Conservation (phyloP, 208 protist genomes). For the Leishmania mexicana region DNA sequence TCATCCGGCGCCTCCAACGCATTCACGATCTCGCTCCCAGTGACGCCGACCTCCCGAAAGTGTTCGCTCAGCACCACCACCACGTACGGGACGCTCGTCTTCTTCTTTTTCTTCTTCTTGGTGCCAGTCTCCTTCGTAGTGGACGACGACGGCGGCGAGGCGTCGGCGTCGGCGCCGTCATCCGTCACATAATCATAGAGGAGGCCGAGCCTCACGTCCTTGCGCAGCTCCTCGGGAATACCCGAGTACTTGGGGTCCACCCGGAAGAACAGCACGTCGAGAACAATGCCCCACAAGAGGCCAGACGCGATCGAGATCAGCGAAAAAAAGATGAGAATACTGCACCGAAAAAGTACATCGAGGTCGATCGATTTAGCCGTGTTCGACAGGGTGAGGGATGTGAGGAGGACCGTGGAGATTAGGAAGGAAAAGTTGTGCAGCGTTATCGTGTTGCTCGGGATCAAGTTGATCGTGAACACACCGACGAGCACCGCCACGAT, state of each 20-base stretch:
- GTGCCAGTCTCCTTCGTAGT: neutral
- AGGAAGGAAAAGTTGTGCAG: constrained; percentile 74
- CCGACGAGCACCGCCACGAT: constrained; percentile 77
- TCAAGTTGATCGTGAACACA: constrained; percentile 48
- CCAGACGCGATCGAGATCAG: constrained; percentile 36
- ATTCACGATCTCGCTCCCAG: constrained; percentile 58
- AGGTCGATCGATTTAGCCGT: constrained; percentile 37
- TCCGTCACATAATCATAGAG: constrained; percentile 35
- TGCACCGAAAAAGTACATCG: constrained; percentile 45
- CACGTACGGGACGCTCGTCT: constrained; percentile 51
- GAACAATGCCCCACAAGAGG: constrained; percentile 27
- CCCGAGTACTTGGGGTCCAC: constrained; percentile 34
- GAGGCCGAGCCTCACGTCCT: constrained; percentile 51
- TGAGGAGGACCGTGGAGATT: constrained; percentile 63
- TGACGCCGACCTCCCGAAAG: constrained; percentile 45
- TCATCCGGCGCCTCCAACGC: constrained; percentile 46
- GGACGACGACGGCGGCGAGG: neutral
- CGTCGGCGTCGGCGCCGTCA: neutral
- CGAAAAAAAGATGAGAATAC: constrained; percentile 57
- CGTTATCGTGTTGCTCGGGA: constrained; percentile 53
- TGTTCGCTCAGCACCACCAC: constrained; percentile 63
- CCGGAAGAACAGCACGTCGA: constrained; percentile 22
- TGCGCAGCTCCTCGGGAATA: constrained; percentile 52
- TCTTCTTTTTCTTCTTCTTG: constrained; percentile 34
- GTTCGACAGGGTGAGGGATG: constrained; percentile 71